A percentile compares a stretch with the other conserved stretches of the same genome.
phyloP scores from a whole-genome alignment of 345 rosid species.

The Raphanus sativus region DNA sequence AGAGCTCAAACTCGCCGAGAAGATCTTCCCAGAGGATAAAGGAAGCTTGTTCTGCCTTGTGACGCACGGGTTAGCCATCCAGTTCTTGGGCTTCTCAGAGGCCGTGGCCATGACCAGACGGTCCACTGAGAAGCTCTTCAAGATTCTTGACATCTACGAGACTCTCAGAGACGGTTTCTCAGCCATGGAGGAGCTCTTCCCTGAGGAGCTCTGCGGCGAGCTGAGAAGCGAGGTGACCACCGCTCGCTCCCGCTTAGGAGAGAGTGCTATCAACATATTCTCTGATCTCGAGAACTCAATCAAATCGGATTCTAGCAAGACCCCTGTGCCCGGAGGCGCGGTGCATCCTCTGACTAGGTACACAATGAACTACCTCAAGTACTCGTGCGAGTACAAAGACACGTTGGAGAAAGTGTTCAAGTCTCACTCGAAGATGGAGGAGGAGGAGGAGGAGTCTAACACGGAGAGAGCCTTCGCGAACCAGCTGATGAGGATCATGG shows the following conservation, averaged over 20 bases:
- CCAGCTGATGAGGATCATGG: slow-evolving; percentile 69
- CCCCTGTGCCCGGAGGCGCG: slow-evolving; percentile 80
- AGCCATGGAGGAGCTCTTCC: slow-evolving; percentile 44
- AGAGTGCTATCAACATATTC: slow-evolving; percentile 63
- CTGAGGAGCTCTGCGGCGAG: slow-evolving; percentile 45
- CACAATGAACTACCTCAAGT: slow-evolving; percentile 78
- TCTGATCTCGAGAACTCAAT: slow-evolving; percentile 74
- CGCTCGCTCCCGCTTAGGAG: slow-evolving; percentile 65
- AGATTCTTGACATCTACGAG: slow-evolving; percentile 78
- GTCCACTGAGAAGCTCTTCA: slow-evolving; percentile 77
- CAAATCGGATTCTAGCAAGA: slow-evolving; percentile 66
- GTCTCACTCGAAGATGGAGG: slow-evolving; percentile 73
- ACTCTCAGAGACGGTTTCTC: slow-evolving; percentile 56
- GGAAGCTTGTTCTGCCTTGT: slow-evolving; percentile 53
- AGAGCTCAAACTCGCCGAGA: slow-evolving; percentile 55
- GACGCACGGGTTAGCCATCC: slow-evolving; percentile 54
- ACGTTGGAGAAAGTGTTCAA: slow-evolving; percentile 80
- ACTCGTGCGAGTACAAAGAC: slow-evolving; percentile 69
- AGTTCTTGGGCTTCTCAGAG: slow-evolving; percentile 70
- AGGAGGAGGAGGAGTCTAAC: slow-evolving; percentile 39
- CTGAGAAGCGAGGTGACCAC: slow-evolving; percentile 52
- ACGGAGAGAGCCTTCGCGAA: slow-evolving; percentile 41
- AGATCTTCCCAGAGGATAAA: slow-evolving; percentile 44
- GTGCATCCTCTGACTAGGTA: slow-evolving; percentile 90
- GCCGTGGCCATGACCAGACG: slow-evolving; percentile 70